These are phyloP conservation scores for Cyberlindnera mrakii DNA, from an alignment of 805 yeast genomes.

Conservation along the genomic window DNA sequence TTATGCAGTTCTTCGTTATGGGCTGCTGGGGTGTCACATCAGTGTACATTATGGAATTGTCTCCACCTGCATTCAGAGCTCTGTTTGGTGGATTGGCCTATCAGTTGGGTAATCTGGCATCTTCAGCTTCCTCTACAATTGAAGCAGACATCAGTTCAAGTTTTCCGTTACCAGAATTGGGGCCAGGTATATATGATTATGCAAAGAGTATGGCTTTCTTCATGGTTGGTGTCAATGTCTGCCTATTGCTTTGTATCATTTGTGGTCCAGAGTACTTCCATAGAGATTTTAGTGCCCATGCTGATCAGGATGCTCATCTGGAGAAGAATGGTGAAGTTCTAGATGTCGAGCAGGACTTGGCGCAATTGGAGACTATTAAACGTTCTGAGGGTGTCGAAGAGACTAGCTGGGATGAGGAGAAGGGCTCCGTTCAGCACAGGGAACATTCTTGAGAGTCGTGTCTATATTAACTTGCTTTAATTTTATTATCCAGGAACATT, in stretches of 20 bases:
- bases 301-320: constrained; percentile 13
- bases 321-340: constrained; percentile 5
- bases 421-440: no score
- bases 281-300: constrained; percentile 27
- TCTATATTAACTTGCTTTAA: no score
- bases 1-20: constrained; percentile 59
- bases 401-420: neutral
- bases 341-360: neutral
- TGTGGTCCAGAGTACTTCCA: constrained; percentile 54
- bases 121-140: constrained; percentile 57
- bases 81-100: constrained; percentile 57
- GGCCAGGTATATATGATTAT: constrained; percentile 42
- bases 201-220: constrained; percentile 69
- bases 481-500: no score
- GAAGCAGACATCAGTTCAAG: constrained; percentile 37
- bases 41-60: constrained; percentile 56
- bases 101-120: constrained; percentile 22
- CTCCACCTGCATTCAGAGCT: constrained; percentile 59
- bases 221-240: constrained; percentile 59
- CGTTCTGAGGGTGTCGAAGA: no score
- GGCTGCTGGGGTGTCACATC: constrained; percentile 76
- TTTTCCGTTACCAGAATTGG: constrained; percentile 17
- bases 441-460: neutral
- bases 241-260: constrained; percentile 39
- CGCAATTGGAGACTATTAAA: neutral